These are phyloP conservation scores for Hymenoscyphus fructigenus DNA, from an alignment of 2,329 filamentous ascomycete species.

Conservation along the genomic window DNA sequence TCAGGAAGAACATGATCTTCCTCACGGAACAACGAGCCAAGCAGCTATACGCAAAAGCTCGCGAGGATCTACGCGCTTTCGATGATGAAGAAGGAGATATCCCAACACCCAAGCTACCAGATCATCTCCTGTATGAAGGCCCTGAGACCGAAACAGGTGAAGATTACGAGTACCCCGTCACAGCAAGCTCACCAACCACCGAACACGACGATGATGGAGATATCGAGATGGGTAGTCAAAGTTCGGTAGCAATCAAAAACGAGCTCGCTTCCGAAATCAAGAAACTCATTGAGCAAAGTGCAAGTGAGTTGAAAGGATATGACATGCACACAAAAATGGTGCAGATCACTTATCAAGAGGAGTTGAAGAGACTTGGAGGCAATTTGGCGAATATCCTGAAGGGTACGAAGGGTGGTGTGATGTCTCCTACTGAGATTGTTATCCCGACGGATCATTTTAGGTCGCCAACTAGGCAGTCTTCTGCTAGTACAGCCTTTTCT, in stretches of 20 bases:
- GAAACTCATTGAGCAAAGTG: neutral
- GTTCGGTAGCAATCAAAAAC: slow-evolving; percentile 10
- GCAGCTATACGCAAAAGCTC: slow-evolving; percentile 14
- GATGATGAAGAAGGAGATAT: slow-evolving; percentile 34
- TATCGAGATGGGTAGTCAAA: slow-evolving; percentile 19
- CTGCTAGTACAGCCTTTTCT: no score
- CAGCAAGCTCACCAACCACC: slow-evolving; percentile 4
- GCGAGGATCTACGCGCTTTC: slow-evolving; percentile 18
- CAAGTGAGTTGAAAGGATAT: neutral
- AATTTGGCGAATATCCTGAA: slow-evolving; percentile 1
- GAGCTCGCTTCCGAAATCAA: slow-evolving; percentile 4
- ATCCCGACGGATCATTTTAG: no score
- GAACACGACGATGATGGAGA: slow-evolving; percentile 13
- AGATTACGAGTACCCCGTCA: slow-evolving; percentile 21
- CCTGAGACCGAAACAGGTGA: slow-evolving; percentile 31
- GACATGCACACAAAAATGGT: neutral
- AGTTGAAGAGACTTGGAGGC: neutral
- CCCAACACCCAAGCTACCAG: neutral
- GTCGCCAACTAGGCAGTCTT: no score
- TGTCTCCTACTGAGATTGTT: no score
- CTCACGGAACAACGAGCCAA: slow-evolving; percentile 20
- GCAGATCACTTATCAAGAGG: neutral
- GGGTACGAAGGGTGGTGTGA: neutral
- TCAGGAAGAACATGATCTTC: slow-evolving; percentile 26
- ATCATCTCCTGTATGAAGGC: slow-evolving; percentile 30